Percentiles rank a stretch among this genome's conserved stretches.
phyloP scores from a whole-genome alignment of 2,329 filamentous ascomycete genomes.

The Phyllachora maydis region DNA sequence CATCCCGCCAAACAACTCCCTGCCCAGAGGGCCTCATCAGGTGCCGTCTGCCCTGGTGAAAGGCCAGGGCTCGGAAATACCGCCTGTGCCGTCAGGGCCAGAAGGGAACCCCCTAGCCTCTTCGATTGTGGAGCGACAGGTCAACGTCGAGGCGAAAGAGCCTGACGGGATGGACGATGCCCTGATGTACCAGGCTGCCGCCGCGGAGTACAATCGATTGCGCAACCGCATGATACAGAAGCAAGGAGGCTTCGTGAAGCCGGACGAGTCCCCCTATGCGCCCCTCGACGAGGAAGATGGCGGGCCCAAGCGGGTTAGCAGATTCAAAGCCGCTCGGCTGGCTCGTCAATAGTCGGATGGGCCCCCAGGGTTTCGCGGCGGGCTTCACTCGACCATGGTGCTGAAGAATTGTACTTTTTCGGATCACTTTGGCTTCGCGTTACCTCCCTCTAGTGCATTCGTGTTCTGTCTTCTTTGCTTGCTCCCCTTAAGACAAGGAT shows the following conservation, averaged over 20 bases:
- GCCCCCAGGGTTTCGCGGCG: not conserved
- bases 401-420: constrained; percentile 3
- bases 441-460: too few relatives aligned
- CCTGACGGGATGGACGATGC: constrained; percentile 53
- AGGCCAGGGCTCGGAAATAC: constrained; percentile 10
- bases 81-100: constrained; percentile 23
- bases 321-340: constrained; percentile 52
- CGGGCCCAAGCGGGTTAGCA: constrained; percentile 41
- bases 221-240: constrained; percentile 68
- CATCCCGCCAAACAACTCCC: constrained; percentile 3
- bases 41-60: constrained; percentile 18
- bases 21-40: constrained; percentile 21
- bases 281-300: constrained; percentile 48
- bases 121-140: constrained; percentile 32
- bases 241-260: constrained; percentile 61
- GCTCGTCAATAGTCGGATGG: constrained; percentile 20
- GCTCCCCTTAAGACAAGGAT: too few relatives aligned
- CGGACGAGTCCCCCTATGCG: constrained; percentile 46
- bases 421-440: too few relatives aligned
- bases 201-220: constrained; percentile 62
- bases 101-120: constrained; percentile 36
- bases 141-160: constrained; percentile 11
- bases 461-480: too few relatives aligned
- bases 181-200: constrained; percentile 56
- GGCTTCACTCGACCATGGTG: not conserved